These are phyloP conservation scores for Hypoxylon rickii DNA, from an alignment of 495 filamentous ascomycete genomes.

Conservation along the genomic window DNA sequence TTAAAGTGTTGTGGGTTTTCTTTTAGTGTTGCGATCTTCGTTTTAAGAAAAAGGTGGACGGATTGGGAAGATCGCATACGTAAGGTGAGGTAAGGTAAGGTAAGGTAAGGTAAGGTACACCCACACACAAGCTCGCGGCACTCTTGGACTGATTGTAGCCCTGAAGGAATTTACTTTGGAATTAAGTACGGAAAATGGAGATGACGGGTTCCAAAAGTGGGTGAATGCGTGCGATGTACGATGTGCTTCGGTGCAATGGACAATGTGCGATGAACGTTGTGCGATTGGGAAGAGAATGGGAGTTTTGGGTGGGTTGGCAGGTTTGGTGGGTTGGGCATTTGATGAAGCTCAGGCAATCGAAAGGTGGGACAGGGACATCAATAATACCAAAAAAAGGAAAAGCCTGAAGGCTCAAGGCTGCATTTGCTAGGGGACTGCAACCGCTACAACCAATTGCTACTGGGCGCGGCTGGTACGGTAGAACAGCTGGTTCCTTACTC, in stretches of 20 bases:
- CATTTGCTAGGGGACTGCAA: no score
- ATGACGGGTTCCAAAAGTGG: no score
- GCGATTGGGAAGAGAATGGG: conserved; percentile 7
- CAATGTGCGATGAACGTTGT: conserved; percentile 1
- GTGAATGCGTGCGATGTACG: background rate
- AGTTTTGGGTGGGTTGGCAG: no score
- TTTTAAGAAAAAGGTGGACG: conserved; percentile 25
- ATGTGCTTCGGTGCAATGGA: conserved; percentile 5
- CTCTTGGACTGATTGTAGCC: no score
- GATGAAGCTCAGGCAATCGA: conserved; percentile 14
- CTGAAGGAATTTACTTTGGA: no score
- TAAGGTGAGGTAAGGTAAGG: conserved; percentile 10
- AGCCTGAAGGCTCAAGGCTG: background rate
- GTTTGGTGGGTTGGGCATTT: conserved; percentile 2
- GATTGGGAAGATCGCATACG: conserved; percentile 28
- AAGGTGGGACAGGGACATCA: conserved; percentile 11
- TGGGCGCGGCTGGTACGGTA: no score
- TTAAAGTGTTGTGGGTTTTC: background rate
- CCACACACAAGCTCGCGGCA: no score
- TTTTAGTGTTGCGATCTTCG: conserved; percentile 17
- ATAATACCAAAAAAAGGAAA: conserved; percentile 12
- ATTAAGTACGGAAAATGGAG: no score
- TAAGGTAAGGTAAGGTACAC: background rate
- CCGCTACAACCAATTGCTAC: no score
- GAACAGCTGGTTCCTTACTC: conserved; percentile 3